Evolutionary conservation across 2,329 filamentous ascomycete species (phyloP).

Genomic region (Epichloe festucae): DNA sequence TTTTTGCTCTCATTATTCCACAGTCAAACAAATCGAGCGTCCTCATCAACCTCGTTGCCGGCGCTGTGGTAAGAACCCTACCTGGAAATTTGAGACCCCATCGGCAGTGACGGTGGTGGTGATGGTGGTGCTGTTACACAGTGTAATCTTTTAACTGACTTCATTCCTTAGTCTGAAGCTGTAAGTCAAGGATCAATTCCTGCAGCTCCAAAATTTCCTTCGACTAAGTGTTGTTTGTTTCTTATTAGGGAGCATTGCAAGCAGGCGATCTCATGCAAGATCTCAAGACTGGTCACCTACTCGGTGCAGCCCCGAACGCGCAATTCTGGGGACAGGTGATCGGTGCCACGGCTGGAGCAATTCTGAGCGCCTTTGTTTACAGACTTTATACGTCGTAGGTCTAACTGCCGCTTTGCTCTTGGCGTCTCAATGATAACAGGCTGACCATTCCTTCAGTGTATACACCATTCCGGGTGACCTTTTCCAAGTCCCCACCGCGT

Average conservation of each 20-base stretch:
- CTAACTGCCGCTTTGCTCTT: not conserved
- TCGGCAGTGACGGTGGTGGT: too few relatives aligned
- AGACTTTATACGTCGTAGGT: constrained; percentile 60
- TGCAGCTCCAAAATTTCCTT: too few relatives aligned
- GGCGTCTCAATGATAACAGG: too few relatives aligned
- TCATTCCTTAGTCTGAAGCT: constrained; percentile 24
- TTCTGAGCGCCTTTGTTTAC: constrained; percentile 79
- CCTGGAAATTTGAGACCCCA: too few relatives aligned
- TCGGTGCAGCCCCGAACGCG: constrained; percentile 83
- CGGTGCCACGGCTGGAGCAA: constrained; percentile 71
- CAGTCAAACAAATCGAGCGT: constrained; percentile 69
- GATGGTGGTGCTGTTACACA: too few relatives aligned
- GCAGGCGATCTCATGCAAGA: constrained; percentile 96
- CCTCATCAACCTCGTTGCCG: constrained; percentile 90
- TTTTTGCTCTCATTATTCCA: constrained; percentile 85
- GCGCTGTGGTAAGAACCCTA: constrained; percentile 48
- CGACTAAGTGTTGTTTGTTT: constrained; percentile 3
- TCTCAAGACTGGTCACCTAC: constrained; percentile 85
- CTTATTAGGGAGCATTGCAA: constrained; percentile 58
- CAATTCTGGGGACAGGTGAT: constrained; percentile 97
- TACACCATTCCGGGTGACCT: constrained; percentile 80
- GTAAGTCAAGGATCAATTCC: constrained; percentile 12
- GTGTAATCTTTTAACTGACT: not conserved
- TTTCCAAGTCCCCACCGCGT: constrained; percentile 88
- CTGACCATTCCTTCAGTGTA: constrained; percentile 36